phyloP scores from a whole-genome alignment of 2,329 filamentous ascomycete species.

The Aschersonia sp. region DNA sequence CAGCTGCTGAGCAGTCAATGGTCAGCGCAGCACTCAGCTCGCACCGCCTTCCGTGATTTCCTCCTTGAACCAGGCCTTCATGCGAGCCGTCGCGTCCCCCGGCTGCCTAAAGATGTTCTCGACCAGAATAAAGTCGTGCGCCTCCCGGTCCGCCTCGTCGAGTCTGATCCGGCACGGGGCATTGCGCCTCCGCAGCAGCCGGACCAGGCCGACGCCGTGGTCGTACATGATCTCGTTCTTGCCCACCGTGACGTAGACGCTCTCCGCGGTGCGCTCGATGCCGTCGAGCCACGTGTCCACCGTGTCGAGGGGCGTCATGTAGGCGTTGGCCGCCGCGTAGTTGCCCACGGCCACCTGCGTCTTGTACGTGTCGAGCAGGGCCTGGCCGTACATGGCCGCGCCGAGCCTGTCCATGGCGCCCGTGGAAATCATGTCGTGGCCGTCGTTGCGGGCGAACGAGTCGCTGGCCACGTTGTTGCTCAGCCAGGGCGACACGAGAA shows the following conservation, averaged over 20 bases:
- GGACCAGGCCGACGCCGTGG: constrained; percentile 12
- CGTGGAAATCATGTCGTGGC: constrained; percentile 18
- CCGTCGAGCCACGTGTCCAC: constrained; percentile 13
- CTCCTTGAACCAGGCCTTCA: constrained; percentile 16
- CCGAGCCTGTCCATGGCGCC: constrained; percentile 3
- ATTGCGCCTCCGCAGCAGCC: constrained; percentile 9
- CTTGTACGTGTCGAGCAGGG: constrained; percentile 3
- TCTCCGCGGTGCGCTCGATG: constrained; percentile 7
- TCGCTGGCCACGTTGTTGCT: constrained; percentile 7
- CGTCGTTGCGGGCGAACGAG: constrained; percentile 13
- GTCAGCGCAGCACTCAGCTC: background rate
- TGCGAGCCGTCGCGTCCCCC: constrained; percentile 14
- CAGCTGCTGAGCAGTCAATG: background rate
- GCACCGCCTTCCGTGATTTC: constrained; percentile 3
- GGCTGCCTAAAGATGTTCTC: constrained; percentile 11
- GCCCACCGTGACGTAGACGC: constrained; percentile 18
- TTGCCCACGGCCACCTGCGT: background rate
- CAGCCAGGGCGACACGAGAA: constrained; percentile 19
- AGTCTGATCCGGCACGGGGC: constrained; percentile 11
- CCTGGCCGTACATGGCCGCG: constrained; percentile 3
- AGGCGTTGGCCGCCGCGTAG: constrained; percentile 6
- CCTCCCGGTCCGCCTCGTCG: constrained; percentile 14
- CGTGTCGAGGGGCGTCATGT: constrained; percentile 15
- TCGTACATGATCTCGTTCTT: constrained; percentile 17
- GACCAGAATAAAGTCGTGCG: constrained; percentile 18